Evolutionary conservation across 2,329 filamentous ascomycete genomes (phyloP), one percentile per base, ranked within the genome.

Genomic region (Neodidymelliopsis sp.): DNA sequence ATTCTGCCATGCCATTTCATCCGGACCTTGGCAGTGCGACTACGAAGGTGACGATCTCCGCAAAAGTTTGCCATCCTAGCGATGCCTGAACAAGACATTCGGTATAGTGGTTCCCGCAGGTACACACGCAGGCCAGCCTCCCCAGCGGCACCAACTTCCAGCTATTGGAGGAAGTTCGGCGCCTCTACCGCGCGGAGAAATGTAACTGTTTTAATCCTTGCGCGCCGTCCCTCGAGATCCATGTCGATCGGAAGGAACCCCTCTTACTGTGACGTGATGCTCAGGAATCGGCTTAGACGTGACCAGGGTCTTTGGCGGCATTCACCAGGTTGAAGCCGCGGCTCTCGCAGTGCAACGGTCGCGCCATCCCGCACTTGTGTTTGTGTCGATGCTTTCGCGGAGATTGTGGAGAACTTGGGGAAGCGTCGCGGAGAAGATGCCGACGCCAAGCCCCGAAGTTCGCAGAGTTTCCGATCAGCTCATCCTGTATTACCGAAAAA

Each of bases 111-210:
- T 31, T 44, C 20, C 47, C 40, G 40, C 30, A 45, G 24, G 35
- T 30, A 45, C 40, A 28, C 29, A 18, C 36, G 29, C 19, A 28
- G 34, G 29, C 16, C 22, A 44, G 28, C 39, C 39, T 43, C 23
- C 23, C 12, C 4, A 19, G 40, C 33, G 31, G 36, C 40, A 25
- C 41, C 28, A 45, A 48, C 13, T 37, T 13, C 31, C 36, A 39
- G 43, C 44, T 40, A 65, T 65, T 65, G 62, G 62, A 65, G 62
- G 62, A 58, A 63, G 38, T 54, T 44, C 37, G 27, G 43, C 47
- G 39, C 37, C 30, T 49, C 40, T 31, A 34, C 44, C 42, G 30
- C 40, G 46, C 60, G 62, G 60, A 63, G 53, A 49, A 65, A 63
- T 54, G 48, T 42, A 22, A 38, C 15, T 38, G 41, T 37, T 38